Evolutionary conservation across 2,329 filamentous ascomycete species (phyloP).

Genomic region (Pestalotiopsis sp.): DNA sequence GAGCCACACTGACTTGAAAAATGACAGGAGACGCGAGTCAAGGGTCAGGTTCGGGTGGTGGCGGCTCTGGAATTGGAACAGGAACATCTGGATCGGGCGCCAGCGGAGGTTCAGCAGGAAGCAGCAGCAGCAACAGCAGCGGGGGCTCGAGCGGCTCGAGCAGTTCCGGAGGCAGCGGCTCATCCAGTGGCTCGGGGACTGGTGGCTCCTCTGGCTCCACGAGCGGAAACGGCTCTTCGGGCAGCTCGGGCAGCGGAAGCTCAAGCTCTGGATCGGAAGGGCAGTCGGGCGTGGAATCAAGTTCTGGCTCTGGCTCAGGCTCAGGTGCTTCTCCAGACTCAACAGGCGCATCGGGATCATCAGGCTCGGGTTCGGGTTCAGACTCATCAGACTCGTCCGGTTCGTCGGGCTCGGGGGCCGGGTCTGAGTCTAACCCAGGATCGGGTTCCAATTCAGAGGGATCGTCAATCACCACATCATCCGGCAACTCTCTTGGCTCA

Average conservation of each 20-base stretch:
- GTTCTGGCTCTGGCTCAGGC: neutral
- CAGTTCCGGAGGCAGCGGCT: neutral
- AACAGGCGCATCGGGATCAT: neutral
- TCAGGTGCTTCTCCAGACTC: neutral
- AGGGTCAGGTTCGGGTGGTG: neutral
- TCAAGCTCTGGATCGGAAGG: neutral
- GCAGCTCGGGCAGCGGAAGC: neutral
- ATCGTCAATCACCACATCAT: slow-evolving; percentile 1
- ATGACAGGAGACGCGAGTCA: slow-evolving; percentile 1
- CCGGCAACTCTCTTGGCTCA: slow-evolving; percentile 1
- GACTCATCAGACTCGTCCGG: neutral
- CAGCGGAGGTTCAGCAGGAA: neutral
- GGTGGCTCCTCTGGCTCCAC: neutral
- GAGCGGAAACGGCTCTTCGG: neutral
- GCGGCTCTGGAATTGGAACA: neutral
- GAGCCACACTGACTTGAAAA: neutral
- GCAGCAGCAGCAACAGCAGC: neutral
- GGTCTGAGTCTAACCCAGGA: neutral
- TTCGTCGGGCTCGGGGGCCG: neutral
- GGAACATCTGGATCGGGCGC: neutral
- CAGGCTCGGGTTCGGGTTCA: neutral
- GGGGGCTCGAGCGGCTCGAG: neutral
- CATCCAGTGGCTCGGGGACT: neutral
- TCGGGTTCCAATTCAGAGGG: slow-evolving; percentile 1
- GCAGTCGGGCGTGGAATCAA: neutral